Percentiles rank a stretch among this genome's conserved stretches.
These are phyloP conservation scores for Hymenoscyphus occultus DNA, from an alignment of 2,329 filamentous ascomycete species.

Conservation along the genomic window DNA sequence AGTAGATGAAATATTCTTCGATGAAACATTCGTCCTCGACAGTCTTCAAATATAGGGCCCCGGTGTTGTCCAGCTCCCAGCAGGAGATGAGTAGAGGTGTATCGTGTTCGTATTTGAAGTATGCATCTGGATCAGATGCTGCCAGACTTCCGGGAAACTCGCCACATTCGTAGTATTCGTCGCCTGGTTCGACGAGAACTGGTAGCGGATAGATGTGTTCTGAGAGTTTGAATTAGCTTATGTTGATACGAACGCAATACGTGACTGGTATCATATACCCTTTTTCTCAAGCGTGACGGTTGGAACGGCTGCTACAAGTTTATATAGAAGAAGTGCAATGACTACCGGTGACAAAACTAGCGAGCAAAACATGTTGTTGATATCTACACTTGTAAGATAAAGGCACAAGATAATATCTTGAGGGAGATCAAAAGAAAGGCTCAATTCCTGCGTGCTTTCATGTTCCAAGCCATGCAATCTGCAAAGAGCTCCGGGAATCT, in stretches of 20 bases:
- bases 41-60: slow-evolving; percentile 6
- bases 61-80: slow-evolving; percentile 10
- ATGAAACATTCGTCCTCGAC: slow-evolving; percentile 12
- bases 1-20: slow-evolving; percentile 9
- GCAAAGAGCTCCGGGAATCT: neutral
- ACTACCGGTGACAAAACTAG: neutral
- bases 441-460: neutral
- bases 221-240: neutral
- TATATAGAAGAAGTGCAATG: neutral
- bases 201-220: neutral
- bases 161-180: slow-evolving; percentile 11
- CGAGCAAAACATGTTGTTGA: neutral
- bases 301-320: neutral
- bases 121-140: slow-evolving; percentile 6
- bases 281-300: neutral
- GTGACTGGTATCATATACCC: neutral
- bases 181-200: slow-evolving; percentile 10
- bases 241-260: neutral
- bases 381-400: neutral
- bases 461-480: neutral
- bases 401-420: neutral
- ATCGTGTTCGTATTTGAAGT: slow-evolving; percentile 7
- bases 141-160: slow-evolving; percentile 6
- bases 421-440: neutral
- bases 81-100: slow-evolving; percentile 2